phyloP scores from a whole-genome alignment of 108 stramenopile genomes.

The Skeletonema marinoi region DNA sequence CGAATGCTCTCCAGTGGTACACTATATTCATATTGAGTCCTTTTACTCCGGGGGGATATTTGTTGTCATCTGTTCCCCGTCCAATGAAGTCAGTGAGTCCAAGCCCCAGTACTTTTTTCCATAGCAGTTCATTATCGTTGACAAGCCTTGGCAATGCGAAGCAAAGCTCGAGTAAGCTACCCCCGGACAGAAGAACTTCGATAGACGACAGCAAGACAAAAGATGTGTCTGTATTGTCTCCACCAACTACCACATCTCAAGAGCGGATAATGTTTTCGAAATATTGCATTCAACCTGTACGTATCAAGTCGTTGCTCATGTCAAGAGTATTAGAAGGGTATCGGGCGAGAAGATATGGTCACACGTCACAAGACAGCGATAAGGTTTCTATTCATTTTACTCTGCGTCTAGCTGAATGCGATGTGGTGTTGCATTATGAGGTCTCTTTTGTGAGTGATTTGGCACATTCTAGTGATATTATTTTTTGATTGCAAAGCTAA shows the following conservation, averaged over 20 bases:
- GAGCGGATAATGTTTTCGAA: conserved; percentile 61
- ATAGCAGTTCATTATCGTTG: conserved; percentile 2
- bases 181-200: background rate
- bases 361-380: conserved; percentile 67
- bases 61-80: background rate
- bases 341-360: conserved; percentile 68
- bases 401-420: conserved; percentile 54
- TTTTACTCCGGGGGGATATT: conserved; percentile 50
- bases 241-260: conserved; percentile 11
- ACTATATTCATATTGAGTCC: conserved; percentile 72
- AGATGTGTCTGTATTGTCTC: conserved; percentile 4
- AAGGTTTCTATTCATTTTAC: conserved; percentile 77
- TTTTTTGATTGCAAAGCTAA: background rate
- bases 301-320: conserved; percentile 71
- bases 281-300: conserved; percentile 70
- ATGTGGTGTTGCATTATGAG: conserved; percentile 74
- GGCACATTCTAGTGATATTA: background rate
- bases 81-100: conserved; percentile 1
- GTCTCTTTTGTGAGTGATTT: conserved; percentile 56
- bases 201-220: background rate
- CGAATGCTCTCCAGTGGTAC: conserved; percentile 82
- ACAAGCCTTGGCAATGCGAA: conserved; percentile 6
- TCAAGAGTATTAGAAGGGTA: conserved; percentile 79
- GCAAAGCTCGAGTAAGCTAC: conserved; percentile 3
- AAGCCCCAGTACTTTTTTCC: background rate